Base-by-base conservation (phyloP, 2,329 filamentous ascomycete genomes). In the Trichocomaceae sp. region DNA sequence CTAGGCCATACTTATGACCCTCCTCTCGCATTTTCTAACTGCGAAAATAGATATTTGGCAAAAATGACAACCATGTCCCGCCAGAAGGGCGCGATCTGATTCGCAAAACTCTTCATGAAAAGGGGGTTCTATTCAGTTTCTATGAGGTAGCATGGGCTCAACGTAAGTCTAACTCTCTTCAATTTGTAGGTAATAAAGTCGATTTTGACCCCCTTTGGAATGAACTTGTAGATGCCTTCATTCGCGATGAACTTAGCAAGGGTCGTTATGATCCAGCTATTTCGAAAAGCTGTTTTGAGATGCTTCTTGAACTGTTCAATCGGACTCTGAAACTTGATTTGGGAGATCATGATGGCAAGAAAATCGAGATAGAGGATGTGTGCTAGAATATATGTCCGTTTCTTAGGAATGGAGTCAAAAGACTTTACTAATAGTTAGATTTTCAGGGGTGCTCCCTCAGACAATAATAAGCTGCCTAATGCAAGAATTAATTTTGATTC, bases 71-170 rank as follows among this genome's bases (percentile, higher is more conserved):
- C 56, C 91, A 96, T 70, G 90, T 96, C 13, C 89, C 90, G 1
- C 83, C 89, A 37, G 82, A 82, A 41, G 91, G 91, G 1, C 80
- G 91, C 17, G 90, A 95, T 71, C 72, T 95, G 61, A 93, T 96
- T 69, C 83, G 90, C 56, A 83, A 83, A 69, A 91, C 89, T 58
- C 77, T 96, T 63, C 84, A 91, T 63, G 88, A 89, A 20, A 83
- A 84, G 5, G 86, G 86, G 9, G 80, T 86, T 5, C 77, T 80
- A 9, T 91, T 92, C 65, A 86, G 83, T 66, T 96, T 89, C 69
- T 90, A 93, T 72, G 91, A 96, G 74, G 84, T 88, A 60, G 88
- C 89, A n/a, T 92, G 89, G 83, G 90, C 91, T 3, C 91, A 96
- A 72, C 91, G 80, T 83, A 69, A 65, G 79, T 77, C 26, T 54